Conservation (phyloP, 352 stramenopile species). For the Plasmopara muralis region DNA sequence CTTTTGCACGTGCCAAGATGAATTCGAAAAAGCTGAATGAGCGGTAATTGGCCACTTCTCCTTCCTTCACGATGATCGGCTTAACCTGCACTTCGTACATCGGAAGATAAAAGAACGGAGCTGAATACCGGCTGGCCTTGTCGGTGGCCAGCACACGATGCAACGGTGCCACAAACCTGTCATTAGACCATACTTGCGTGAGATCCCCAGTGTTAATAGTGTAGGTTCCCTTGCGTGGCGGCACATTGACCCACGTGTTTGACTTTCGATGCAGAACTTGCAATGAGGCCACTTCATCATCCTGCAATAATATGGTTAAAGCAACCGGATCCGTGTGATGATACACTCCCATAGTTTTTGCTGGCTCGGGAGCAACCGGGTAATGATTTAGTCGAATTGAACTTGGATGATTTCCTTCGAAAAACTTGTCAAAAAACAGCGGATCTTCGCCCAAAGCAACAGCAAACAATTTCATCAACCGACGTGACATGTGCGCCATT, state of each 20-base stretch:
- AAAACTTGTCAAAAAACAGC: no score
- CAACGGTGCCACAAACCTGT: conserved; percentile 7
- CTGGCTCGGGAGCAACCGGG: conserved; percentile 45
- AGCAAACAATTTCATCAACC: no score
- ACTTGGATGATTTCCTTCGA: no score
- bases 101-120: conserved; percentile 44
- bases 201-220: conserved; percentile 66
- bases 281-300: conserved; percentile 51
- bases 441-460: no score
- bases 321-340: conserved; percentile 58
- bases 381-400: conserved; percentile 40
- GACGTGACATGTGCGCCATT: no score
- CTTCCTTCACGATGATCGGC: conserved; percentile 47
- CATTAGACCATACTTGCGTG: conserved; percentile 56
- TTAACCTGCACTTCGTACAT: conserved; percentile 55
- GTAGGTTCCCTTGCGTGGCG: conserved; percentile 27
- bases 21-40: conserved; percentile 88
- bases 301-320: conserved; percentile 57
- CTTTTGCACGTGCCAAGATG: conserved; percentile 77
- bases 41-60: conserved; percentile 49
- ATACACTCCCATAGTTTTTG: conserved; percentile 47
- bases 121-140: no score
- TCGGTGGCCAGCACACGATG: no score
- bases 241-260: conserved; percentile 44
- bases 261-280: conserved; percentile 47